Base-by-base conservation (phyloP, 1,284 basidiomycete species). In the Cryptococcus sp. region DNA sequence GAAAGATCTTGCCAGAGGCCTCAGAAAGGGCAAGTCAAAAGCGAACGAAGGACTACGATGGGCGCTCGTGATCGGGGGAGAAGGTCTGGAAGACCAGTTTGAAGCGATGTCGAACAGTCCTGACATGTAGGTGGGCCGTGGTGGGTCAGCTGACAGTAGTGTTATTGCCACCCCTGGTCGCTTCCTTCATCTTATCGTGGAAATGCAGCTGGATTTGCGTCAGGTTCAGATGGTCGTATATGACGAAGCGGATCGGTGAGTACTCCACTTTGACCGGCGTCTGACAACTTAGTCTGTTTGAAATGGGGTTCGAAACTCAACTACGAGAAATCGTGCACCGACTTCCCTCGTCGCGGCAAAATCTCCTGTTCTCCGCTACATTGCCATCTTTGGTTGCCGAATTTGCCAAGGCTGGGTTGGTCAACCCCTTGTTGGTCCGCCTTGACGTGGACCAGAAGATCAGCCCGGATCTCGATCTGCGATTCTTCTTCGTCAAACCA, bases 161-260 rank as follows among this genome's bases (percentile, higher is more conserved):
- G 89, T 97, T 61, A 94, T 97, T 67, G 96, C 95, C 20, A 99
- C 96, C 3, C 96, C 96, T 16, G 96, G 96, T 65, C 93, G 96
- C 70, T 83, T 99, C 51, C 85, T 99, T 19, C 96, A 99, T 80
- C 83, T 99, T 27, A 85, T 90, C 47, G 91, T 99, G 52, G 96
- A 99, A 79, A 99, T 98, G 95, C 91, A 91, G 65, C 81, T 98
- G 50, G 93, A 97, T 73, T 82, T 99, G 39, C 87, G 89, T 50
- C 88, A 89, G 0, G 83, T 95, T 3, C 87, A 95, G 76, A 93
- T 93, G 64, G 87, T 95, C 57, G 90, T 99, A 19, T 99, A 99
- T 69, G 96, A 99, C 75, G 96, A 99, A 80, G 96, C 96, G 0
- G 96, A 99, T 78, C 87, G 81, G 72, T 77, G 25, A 61, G 76